These are phyloP conservation scores for Schizophyllum amplum DNA, from an alignment of 1,284 basidiomycete species.

Conservation along the genomic window DNA sequence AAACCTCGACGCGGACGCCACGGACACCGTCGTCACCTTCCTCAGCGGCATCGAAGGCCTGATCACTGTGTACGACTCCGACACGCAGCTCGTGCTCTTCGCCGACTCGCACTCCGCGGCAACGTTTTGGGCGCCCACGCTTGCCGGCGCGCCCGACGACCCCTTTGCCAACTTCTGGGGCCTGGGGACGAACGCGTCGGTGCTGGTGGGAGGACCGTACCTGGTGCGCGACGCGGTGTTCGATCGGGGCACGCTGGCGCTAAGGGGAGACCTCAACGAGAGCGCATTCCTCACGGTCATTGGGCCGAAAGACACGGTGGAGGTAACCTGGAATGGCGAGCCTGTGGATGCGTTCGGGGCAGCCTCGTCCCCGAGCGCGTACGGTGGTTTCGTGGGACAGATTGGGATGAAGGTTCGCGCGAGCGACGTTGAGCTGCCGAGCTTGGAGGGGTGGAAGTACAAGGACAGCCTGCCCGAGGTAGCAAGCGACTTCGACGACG, in stretches of 20 bases:
- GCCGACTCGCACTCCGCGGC: conserved; percentile 55
- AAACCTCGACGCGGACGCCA: background rate
- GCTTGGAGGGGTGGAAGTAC: conserved; percentile 58
- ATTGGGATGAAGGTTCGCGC: background rate
- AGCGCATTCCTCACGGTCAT: conserved; percentile 41
- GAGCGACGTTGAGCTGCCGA: conserved; percentile 18
- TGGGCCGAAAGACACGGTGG: conserved; percentile 38
- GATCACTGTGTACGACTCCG: conserved; percentile 56
- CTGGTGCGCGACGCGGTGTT: conserved; percentile 43
- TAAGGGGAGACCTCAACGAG: conserved; percentile 41
- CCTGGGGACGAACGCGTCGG: conserved; percentile 40
- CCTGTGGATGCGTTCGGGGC: conserved; percentile 23
- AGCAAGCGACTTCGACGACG: conserved; percentile 45
- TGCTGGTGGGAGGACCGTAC: conserved; percentile 50
- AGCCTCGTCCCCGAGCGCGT: background rate
- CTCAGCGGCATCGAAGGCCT: conserved; percentile 43
- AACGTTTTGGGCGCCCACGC: conserved; percentile 39
- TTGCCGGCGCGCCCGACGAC: conserved; percentile 22
- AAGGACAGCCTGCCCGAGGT: conserved; percentile 68
- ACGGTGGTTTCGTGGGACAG: conserved; percentile 5
- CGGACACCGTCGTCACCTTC: conserved; percentile 36
- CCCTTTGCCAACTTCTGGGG: conserved; percentile 38
- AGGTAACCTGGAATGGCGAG: conserved; percentile 66
- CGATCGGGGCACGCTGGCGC: conserved; percentile 26
- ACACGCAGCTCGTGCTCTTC: conserved; percentile 56